Evolutionary conservation across 1,284 basidiomycete species (phyloP), one percentile per base, ranked within the genome.

Genomic region (Fistulinella cinereoalba): DNA sequence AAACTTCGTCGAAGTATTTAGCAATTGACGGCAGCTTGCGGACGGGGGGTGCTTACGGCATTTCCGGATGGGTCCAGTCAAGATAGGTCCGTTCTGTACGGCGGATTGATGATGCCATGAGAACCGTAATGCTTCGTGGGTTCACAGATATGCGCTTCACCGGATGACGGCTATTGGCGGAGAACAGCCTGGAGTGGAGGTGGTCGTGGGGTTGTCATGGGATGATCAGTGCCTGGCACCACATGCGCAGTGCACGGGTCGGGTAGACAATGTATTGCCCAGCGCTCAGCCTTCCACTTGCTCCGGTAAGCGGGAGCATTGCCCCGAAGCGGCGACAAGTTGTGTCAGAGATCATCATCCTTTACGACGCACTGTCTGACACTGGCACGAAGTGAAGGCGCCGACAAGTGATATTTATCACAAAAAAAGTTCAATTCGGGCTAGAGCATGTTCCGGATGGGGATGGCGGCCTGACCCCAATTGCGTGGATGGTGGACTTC

Each of bases 401-500:
- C 6, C 24, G 37, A 56, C 40, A 31, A 54, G 18, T 31, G 23
- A 13, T 11, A 19, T 44, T 19, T 7, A 31, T 28, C 25, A 45
- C 38, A 28, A 23, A 24, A 41, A 41, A 10, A 34, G 11, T 47
- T 42, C 5, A 4, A 55, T 50, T 41, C 4, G 8, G 47, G 42
- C 27, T 60, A 63, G 62, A 18, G 23, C 36, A 43, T 39, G 47
- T 24, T 9, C 22, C 36, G 37, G 44, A 43, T 28, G 46, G 52
- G 49, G 41, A 46, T 58, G 53, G 50, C 47, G 41, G 40, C 37
- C 48, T 57, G 56, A 43, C 60, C 52, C 65, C 50, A 57, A 63
- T 50, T 56, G 48, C 59, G 23, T 58, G 53, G 49, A 54, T 37
- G 47, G 41, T 45, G 42, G 51, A 40, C 62, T 68, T 64, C 66